Conservation (phyloP, 306 rosid species). For the Albizia julibrissin region DNA sequence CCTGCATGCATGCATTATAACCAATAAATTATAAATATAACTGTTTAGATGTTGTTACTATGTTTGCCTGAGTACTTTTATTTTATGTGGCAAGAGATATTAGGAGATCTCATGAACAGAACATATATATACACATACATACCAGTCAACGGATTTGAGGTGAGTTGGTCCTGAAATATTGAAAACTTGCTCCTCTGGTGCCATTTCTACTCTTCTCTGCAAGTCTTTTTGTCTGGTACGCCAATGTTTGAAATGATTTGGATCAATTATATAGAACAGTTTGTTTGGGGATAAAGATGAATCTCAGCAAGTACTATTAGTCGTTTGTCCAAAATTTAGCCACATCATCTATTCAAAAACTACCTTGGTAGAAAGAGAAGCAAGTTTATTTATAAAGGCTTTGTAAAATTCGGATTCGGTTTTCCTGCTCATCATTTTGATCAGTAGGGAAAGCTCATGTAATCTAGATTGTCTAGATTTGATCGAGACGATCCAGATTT, state of each 20-base stretch:
- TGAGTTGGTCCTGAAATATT: background rate
- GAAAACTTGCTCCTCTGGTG: background rate
- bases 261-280: background rate
- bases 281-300: background rate
- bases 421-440: no score
- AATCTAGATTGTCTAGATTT: no score
- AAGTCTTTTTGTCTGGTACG: background rate
- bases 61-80: background rate
- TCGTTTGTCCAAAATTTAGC: background rate
- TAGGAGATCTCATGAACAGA: no score
- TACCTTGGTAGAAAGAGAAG: no score
- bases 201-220: background rate
- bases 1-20: constrained; percentile 8
- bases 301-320: background rate
- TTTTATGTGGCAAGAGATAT: background rate
- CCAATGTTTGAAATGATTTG: background rate
- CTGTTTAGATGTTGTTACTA: background rate
- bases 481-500: no score
- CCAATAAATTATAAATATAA: background rate
- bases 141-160: constrained; percentile 30
- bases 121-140: background rate
- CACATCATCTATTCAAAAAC: no score
- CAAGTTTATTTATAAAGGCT: no score
- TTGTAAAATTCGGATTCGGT: no score
- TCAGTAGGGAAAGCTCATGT: no score